Percentiles rank a stretch among this genome's conserved stretches.
These are phyloP conservation scores for Lathyrus sativus DNA, from an alignment of 306 rosid species.

Conservation along the genomic window DNA sequence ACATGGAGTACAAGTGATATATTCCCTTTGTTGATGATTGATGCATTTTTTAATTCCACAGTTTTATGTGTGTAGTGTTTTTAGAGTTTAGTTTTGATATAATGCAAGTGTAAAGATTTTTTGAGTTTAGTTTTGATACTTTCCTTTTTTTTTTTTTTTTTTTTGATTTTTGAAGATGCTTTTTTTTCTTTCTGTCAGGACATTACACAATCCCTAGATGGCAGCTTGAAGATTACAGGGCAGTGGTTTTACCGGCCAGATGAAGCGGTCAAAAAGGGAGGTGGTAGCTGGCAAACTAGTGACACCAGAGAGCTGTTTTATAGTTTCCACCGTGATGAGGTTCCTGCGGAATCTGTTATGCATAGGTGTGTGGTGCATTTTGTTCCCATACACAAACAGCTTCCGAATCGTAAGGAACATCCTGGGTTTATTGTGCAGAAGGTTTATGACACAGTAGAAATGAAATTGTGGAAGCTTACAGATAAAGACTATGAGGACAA, in stretches of 20 bases:
- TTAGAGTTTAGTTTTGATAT: conserved; percentile 1
- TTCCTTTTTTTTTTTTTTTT: conserved; percentile 29
- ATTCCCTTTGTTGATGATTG: not conserved
- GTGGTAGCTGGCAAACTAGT: conserved; percentile 84
- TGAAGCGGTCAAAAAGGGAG: conserved; percentile 90
- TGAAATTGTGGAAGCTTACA: conserved; percentile 91
- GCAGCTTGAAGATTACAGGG: conserved; percentile 78
- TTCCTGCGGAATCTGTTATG: conserved; percentile 98
- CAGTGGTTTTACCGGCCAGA: conserved; percentile 99
- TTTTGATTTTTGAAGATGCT: conserved; percentile 36
- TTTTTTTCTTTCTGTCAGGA: conserved; percentile 53
- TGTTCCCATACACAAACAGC: conserved; percentile 86
- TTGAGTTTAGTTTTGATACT: not conserved
- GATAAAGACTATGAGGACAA: conserved; percentile 89
- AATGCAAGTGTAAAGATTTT: not conserved
- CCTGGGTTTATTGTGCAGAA: conserved; percentile 95
- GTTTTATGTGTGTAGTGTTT: conserved; percentile 2
- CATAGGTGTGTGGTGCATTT: conserved; percentile 95
- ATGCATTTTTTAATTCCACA: conserved; percentile 15
- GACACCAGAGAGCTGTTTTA: conserved; percentile 93
- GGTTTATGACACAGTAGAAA: conserved; percentile 86
- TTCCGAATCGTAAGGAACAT: conserved; percentile 78
- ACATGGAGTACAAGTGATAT: not conserved
- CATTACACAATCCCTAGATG: conserved; percentile 61
- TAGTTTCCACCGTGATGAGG: conserved; percentile 94